Evolutionary conservation across 495 filamentous ascomycete species (phyloP), one percentile per base, ranked within the genome.

Genomic region (Stereocaulon alpinum): DNA sequence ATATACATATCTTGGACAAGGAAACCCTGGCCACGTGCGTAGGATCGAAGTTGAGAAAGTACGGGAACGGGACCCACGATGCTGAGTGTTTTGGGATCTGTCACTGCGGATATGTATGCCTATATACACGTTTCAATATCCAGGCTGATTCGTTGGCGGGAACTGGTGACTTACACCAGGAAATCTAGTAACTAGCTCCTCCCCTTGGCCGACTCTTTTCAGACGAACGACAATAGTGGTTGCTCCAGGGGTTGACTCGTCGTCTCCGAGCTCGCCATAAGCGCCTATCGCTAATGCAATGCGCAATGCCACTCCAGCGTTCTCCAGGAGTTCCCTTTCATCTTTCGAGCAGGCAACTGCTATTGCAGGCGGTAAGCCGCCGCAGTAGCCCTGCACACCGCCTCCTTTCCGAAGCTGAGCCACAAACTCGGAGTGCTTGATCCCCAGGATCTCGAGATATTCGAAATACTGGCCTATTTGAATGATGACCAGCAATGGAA

Each of bases 81-180:
- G 52, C 68, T 73, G 32, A 71, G 53, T 10, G 69, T 64, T 56
- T 63, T 47, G 1, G 69, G 64, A 30, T 72, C 71, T 14, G 65
- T 72, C 15, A 73, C 58, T 0, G 68, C 70, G 5, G 68, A 70
- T 44, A 73, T 59, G 48, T 73, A 60, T 7, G n/a, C n/a, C n/a
- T n/a, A n/a, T n/a, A n/a, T n/a, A n/a, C n/a, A n/a, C n/a, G n/a
- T n/a, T n/a, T n/a, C n/a, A n/a, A n/a, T n/a, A n/a, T n/a, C n/a
- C n/a, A n/a, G n/a, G n/a, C n/a, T n/a, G n/a, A n/a, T n/a, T n/a
- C n/a, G n/a, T n/a, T n/a, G n/a, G n/a, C n/a, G n/a, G n/a, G n/a
- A n/a, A n/a, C n/a, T n/a, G n/a, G n/a, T n/a, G n/a, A n/a, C n/a
- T n/a, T n/a, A n/a, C n/a, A n/a, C n/a, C n/a, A n/a, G n/a, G n/a